phyloP scores from a whole-genome alignment of 306 rosid genomes.

The Prunus dulcis region DNA sequence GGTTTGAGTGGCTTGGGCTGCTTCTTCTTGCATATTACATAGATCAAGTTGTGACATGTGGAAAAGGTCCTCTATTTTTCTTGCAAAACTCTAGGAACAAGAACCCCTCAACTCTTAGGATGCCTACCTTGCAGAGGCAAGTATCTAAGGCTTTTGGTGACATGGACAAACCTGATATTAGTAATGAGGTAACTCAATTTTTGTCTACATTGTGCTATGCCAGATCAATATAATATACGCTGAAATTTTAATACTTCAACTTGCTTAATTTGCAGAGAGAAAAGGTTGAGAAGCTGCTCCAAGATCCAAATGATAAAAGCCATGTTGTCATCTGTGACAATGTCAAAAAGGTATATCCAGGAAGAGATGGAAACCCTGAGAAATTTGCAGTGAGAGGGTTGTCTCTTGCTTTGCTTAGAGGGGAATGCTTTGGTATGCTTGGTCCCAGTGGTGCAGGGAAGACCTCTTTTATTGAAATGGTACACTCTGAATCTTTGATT shows the following conservation, averaged over 20 bases:
- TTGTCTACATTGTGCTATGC: background rate
- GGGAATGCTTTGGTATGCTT: constrained; percentile 97
- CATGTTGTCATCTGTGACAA: constrained; percentile 70
- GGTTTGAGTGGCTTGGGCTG: constrained; percentile 59
- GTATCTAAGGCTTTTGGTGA: constrained; percentile 65
- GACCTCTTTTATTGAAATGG: constrained; percentile 94
- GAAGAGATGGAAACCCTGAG: constrained; percentile 83
- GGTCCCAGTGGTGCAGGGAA: constrained; percentile 98
- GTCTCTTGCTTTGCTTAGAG: constrained; percentile 86
- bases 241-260: background rate
- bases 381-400: constrained; percentile 80
- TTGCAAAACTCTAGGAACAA: constrained; percentile 50
- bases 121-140: constrained; percentile 52
- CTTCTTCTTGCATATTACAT: constrained; percentile 56
- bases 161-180: constrained; percentile 72
- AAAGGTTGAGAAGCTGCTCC: constrained; percentile 71
- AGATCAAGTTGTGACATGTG: constrained; percentile 55
- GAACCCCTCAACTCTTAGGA: constrained; percentile 36
- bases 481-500: constrained; percentile 14
- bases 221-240: background rate
- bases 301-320: constrained; percentile 41
- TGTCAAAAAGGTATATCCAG: constrained; percentile 74
- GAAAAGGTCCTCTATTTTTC: constrained; percentile 59
- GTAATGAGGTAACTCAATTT: constrained; percentile 63
- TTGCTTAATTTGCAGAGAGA: constrained; percentile 40